phyloP scores from a whole-genome alignment of 306 rosid species.

The Vigna nakashimae region DNA sequence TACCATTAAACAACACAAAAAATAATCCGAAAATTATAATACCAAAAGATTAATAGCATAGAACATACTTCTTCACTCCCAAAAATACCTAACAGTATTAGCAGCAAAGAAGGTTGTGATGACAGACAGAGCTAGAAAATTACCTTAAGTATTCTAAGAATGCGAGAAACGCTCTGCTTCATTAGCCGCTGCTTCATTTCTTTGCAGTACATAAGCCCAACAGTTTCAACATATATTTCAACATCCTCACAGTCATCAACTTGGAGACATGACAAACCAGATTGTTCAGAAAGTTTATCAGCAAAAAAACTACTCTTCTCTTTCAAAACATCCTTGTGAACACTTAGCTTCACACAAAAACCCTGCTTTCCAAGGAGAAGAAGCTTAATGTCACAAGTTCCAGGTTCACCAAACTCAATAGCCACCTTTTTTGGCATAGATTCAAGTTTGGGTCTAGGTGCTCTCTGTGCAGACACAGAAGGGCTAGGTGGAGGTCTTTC shows the following conservation, averaged over 20 bases:
- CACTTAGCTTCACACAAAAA: constrained; percentile 87
- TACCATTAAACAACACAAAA: background rate
- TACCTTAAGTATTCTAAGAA: constrained; percentile 86
- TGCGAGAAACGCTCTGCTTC: constrained; percentile 86
- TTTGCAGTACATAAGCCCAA: constrained; percentile 94
- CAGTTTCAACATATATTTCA: constrained; percentile 89
- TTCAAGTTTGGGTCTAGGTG: constrained; percentile 68
- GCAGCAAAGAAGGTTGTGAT: background rate
- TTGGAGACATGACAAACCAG: constrained; percentile 62
- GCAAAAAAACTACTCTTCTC: constrained; percentile 75
- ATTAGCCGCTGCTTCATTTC: constrained; percentile 85
- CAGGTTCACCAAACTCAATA: constrained; percentile 93
- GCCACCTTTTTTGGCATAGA: constrained; percentile 85
- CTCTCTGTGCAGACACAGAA: constrained; percentile 65
- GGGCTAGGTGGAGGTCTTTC: constrained; percentile 55
- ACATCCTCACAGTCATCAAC: constrained; percentile 88
- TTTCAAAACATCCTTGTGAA: constrained; percentile 70
- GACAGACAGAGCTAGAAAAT: constrained; percentile 33
- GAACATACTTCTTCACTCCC: background rate
- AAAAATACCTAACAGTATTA: constrained; percentile 19
- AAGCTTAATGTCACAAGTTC: constrained; percentile 83
- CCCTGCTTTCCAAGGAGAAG: constrained; percentile 85
- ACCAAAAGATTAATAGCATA: constrained; percentile 7
- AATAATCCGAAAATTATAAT: constrained; percentile 19
- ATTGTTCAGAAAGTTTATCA: constrained; percentile 61